phyloP scores from a whole-genome alignment of 768 basidiomycete genomes.

The Lactarius deliciosus region DNA sequence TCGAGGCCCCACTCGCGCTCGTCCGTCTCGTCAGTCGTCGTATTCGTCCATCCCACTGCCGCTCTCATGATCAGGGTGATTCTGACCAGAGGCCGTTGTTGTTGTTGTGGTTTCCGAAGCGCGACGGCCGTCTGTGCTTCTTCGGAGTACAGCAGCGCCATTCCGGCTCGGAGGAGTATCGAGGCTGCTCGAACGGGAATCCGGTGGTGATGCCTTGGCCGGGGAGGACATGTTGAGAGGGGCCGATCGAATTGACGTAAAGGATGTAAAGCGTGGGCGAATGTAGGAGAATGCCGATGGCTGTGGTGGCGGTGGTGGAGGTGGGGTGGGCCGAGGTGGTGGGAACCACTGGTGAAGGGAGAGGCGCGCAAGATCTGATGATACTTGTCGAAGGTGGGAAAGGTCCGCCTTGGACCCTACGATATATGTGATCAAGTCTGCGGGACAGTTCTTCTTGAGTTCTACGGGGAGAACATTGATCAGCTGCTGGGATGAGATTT shows the following conservation, averaged over 20 bases:
- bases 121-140: conserved; percentile 34
- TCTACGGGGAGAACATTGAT: conserved; percentile 46
- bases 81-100: conserved; percentile 29
- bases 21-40: conserved; percentile 47
- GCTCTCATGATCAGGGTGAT: conserved; percentile 28
- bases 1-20: conserved; percentile 73
- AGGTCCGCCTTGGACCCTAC: conserved; percentile 93
- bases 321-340: conserved; percentile 67
- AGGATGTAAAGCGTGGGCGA: conserved; percentile 74
- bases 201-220: conserved; percentile 49
- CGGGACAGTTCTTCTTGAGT: conserved; percentile 84
- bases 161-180: conserved; percentile 50
- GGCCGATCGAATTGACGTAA: conserved; percentile 63
- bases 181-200: conserved; percentile 60
- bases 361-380: conserved; percentile 78
- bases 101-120: conserved; percentile 26
- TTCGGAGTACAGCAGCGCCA: conserved; percentile 40
- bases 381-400: conserved; percentile 66
- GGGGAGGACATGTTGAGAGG: conserved; percentile 47
- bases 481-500: conserved; percentile 12
- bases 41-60: conserved; percentile 53
- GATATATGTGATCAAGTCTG: conserved; percentile 90
- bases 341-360: conserved; percentile 88
- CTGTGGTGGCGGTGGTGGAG: conserved; percentile 59
- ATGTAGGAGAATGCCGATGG: conserved; percentile 72